phyloP scores from a whole-genome alignment of 2,329 filamentous ascomycete genomes.

The Nigrospora sphaerica region DNA sequence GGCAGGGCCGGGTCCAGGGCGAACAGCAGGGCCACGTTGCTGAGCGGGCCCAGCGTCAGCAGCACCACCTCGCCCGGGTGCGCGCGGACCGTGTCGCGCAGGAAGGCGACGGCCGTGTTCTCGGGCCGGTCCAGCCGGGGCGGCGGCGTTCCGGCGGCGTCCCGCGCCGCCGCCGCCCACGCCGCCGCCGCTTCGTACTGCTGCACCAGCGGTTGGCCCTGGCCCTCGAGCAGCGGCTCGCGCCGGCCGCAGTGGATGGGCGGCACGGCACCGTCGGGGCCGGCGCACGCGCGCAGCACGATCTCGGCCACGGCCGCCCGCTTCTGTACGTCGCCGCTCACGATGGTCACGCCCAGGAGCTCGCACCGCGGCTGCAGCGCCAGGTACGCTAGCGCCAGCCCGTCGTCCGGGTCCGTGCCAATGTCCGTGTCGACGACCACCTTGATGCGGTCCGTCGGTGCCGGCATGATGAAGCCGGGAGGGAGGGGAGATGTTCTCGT shows the following conservation, averaged over 20 bases:
- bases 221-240: slow-evolving; percentile 1
- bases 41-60: slow-evolving; percentile 4
- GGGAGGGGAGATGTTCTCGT: no score
- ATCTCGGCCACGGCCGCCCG: slow-evolving; percentile 4
- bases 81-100: slow-evolving; percentile 1
- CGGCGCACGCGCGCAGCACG: slow-evolving; percentile 1
- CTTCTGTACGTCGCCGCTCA: slow-evolving; percentile 3
- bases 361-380: slow-evolving; percentile 6
- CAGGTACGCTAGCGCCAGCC: slow-evolving; percentile 5
- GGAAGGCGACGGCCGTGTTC: slow-evolving; percentile 5
- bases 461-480: no score
- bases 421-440: slow-evolving; percentile 7
- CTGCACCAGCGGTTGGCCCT: slow-evolving; percentile 1
- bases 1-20: slow-evolving; percentile 4
- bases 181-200: not conserved
- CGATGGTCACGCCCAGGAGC: slow-evolving; percentile 6
- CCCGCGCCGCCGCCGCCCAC: no score
- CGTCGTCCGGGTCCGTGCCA: slow-evolving; percentile 7
- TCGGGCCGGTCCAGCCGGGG: not conserved
- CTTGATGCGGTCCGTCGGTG: slow-evolving; percentile 2
- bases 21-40: slow-evolving; percentile 4
- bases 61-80: slow-evolving; percentile 5
- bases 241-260: slow-evolving; percentile 5
- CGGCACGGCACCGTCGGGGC: not conserved
- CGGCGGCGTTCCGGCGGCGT: no score